A percentile compares a stretch with the other conserved stretches of the same genome.
These are phyloP conservation scores for Rubia tinctorum DNA, from an alignment of 305 asterid species.

Conservation along the genomic window DNA sequence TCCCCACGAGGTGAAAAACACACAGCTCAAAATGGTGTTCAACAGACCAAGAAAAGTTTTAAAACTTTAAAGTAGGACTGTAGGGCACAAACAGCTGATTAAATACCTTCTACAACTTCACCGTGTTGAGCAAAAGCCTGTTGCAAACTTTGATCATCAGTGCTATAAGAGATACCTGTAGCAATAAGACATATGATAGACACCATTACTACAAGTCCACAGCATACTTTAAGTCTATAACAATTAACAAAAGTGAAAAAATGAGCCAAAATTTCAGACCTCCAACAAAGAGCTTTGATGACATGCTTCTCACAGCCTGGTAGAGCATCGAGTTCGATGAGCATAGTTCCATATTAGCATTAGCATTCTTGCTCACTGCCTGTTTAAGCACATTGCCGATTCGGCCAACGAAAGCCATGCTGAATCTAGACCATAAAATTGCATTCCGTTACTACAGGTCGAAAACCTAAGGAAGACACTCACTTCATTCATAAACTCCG, in stretches of 20 bases:
- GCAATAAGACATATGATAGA: conserved; percentile 10
- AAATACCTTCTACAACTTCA: conserved; percentile 72
- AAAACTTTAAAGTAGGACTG: too few species aligned
- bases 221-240: background rate
- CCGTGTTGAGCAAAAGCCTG: conserved; percentile 84
- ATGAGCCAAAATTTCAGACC: conserved; percentile 35
- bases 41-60: background rate
- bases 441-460: background rate
- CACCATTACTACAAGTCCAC: background rate
- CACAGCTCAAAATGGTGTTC: background rate
- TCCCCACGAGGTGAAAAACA: background rate
- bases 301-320: conserved; percentile 85
- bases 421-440: conserved; percentile 30
- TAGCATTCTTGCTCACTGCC: conserved; percentile 38
- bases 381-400: conserved; percentile 59
- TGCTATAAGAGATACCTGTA: conserved; percentile 75
- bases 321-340: conserved; percentile 46
- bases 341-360: conserved; percentile 36
- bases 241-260: background rate
- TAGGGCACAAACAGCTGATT: background rate
- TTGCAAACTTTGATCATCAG: conserved; percentile 62
- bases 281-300: conserved; percentile 86
- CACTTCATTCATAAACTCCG: background rate
- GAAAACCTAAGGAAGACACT: background rate
- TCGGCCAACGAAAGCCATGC: conserved; percentile 78